Evolutionary conservation across 2,329 filamentous ascomycete species (phyloP).

Genomic region (Botrytis deweyae): DNA sequence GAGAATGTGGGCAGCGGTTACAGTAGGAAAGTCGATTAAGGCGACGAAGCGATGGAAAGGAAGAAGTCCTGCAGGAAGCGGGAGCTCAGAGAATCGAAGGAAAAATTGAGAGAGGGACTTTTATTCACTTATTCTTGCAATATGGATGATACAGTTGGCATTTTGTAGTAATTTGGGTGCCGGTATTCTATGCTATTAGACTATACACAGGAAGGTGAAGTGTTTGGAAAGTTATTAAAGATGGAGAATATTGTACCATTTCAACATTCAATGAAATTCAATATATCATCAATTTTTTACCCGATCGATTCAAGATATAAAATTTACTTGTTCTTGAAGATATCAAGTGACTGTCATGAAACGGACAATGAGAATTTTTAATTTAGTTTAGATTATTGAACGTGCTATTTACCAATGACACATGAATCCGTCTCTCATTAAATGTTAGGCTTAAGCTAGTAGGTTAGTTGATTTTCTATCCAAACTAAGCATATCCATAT

Average conservation of each 20-base stretch:
- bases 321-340: background rate
- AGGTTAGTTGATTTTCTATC: background rate
- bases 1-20: background rate
- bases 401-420: background rate
- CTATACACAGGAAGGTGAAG: background rate
- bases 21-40: background rate
- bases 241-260: background rate
- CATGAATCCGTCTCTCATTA: no score
- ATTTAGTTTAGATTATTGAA: background rate
- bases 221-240: no score
- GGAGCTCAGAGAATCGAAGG: background rate
- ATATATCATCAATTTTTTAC: background rate
- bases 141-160: background rate
- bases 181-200: background rate
- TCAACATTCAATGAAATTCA: no score
- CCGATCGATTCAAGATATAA: background rate
- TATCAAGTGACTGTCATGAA: background rate
- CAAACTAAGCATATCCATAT: background rate
- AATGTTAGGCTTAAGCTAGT: background rate
- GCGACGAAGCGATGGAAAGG: background rate
- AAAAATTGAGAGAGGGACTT: background rate
- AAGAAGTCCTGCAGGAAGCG: background rate
- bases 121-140: background rate
- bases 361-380: no score
- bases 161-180: background rate